phyloP scores from a whole-genome alignment of 768 basidiomycete genomes.

The Rhodosporidiobolus odoratus region DNA sequence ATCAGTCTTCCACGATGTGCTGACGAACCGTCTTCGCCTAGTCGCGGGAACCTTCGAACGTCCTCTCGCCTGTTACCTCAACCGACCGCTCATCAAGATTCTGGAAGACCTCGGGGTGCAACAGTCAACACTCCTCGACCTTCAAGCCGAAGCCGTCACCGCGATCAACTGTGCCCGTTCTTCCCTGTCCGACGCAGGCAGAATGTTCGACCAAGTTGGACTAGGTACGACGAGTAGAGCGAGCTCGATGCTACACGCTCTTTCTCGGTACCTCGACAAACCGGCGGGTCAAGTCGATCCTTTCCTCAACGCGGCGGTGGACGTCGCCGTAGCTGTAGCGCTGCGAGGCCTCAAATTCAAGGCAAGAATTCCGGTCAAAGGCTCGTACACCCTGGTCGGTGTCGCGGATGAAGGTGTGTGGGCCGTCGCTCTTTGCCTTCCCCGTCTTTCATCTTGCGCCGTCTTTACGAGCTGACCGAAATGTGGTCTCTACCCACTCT shows the following conservation, averaged over 20 bases:
- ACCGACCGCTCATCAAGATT: slow-evolving; percentile 61
- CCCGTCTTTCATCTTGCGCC: neutral
- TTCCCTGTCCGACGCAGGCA: slow-evolving; percentile 53
- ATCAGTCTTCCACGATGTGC: no score
- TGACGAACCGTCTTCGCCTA: slow-evolving; percentile 53
- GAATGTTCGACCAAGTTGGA: slow-evolving; percentile 53
- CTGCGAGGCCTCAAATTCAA: slow-evolving; percentile 68
- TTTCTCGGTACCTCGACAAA: slow-evolving; percentile 47
- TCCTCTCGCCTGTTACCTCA: slow-evolving; percentile 47
- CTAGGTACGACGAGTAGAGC: slow-evolving; percentile 53
- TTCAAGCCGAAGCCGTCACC: slow-evolving; percentile 61
- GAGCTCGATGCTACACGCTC: slow-evolving; percentile 51
- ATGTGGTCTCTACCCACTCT: slow-evolving; percentile 48
- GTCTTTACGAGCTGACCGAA: neutral
- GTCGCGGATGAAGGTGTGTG: slow-evolving; percentile 69
- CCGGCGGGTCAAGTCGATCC: slow-evolving; percentile 34
- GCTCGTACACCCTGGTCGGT: slow-evolving; percentile 67
- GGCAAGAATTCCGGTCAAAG: slow-evolving; percentile 67
- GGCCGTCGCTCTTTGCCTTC: neutral
- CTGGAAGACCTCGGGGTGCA: slow-evolving; percentile 58
- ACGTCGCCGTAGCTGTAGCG: slow-evolving; percentile 61
- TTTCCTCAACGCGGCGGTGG: slow-evolving; percentile 58
- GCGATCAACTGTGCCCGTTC: slow-evolving; percentile 60
- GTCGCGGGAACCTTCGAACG: slow-evolving; percentile 62
- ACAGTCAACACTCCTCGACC: slow-evolving; percentile 44